A percentile compares a stretch with the other conserved stretches of the same genome.
phyloP scores from a whole-genome alignment of 305 asterid species.

The Solanum aculeatissimum region DNA sequence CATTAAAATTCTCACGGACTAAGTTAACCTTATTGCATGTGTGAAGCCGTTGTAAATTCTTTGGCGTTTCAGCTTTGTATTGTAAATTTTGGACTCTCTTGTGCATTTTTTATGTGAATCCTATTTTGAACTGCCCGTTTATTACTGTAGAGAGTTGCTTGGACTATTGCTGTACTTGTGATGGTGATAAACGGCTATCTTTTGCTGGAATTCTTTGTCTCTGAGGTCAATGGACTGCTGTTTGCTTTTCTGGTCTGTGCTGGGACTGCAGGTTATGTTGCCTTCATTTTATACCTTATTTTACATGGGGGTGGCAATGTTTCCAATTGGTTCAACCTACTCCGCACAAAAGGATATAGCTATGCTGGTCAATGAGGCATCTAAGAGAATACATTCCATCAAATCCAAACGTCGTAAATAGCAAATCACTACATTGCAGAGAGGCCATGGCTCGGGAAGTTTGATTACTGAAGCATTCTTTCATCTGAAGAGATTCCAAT shows the following conservation, averaged over 20 bases:
- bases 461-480: neutral
- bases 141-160: constrained; percentile 52
- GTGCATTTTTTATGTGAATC: neutral
- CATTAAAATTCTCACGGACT: neutral
- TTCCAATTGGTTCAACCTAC: constrained; percentile 27
- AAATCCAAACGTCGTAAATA: neutral
- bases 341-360: constrained; percentile 23
- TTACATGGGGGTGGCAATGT: constrained; percentile 37
- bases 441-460: neutral
- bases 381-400: neutral
- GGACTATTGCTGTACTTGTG: constrained; percentile 89
- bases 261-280: constrained; percentile 51
- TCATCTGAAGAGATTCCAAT: neutral
- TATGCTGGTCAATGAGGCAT: constrained; percentile 12
- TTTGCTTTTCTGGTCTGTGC: constrained; percentile 41
- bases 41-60: neutral
- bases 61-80: neutral
- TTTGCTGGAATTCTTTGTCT: constrained; percentile 62
- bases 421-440: neutral
- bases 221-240: constrained; percentile 62
- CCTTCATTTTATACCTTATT: constrained; percentile 63
- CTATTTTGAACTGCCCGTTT: neutral
- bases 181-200: constrained; percentile 90
- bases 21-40: neutral
- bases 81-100: neutral